A percentile compares a stretch with the other conserved stretches of the same genome.
These are phyloP conservation scores for Aureococcus anophagefferens DNA, from an alignment of 108 stramenopile species.

Conservation along the genomic window DNA sequence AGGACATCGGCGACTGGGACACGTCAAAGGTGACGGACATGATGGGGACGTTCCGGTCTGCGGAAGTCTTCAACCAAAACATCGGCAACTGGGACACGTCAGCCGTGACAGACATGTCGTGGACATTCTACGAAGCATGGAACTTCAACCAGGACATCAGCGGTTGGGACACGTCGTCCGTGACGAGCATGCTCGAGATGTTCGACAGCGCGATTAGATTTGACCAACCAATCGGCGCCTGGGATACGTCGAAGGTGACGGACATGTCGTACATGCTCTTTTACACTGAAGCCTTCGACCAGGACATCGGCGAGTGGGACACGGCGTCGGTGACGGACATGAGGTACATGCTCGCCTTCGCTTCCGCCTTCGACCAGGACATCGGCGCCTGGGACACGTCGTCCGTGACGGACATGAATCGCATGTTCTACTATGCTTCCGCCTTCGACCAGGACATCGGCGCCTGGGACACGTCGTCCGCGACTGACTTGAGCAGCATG, in stretches of 20 bases:
- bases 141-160: constrained; percentile 6
- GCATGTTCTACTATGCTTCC: too few relatives aligned
- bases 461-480: too few relatives aligned
- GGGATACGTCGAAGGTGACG: too few relatives aligned
- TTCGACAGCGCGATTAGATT: constrained; percentile 4
- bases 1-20: neutral
- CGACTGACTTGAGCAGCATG: too few relatives aligned
- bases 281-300: too few relatives aligned
- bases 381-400: too few relatives aligned
- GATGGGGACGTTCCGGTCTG: constrained; percentile 15
- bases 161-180: constrained; percentile 1
- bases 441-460: too few relatives aligned
- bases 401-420: too few relatives aligned
- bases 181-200: neutral
- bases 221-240: neutral
- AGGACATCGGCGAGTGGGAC: too few relatives aligned
- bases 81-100: constrained; percentile 21
- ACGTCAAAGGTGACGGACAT: constrained; percentile 12
- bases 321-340: neutral
- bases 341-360: neutral
- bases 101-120: constrained; percentile 25
- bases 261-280: too few relatives aligned
- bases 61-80: constrained; percentile 11
- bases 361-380: neutral
- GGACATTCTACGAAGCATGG: constrained; percentile 19